Conservation (phyloP, 2,329 filamentous ascomycete species). For the Biscogniauxia sp. region DNA sequence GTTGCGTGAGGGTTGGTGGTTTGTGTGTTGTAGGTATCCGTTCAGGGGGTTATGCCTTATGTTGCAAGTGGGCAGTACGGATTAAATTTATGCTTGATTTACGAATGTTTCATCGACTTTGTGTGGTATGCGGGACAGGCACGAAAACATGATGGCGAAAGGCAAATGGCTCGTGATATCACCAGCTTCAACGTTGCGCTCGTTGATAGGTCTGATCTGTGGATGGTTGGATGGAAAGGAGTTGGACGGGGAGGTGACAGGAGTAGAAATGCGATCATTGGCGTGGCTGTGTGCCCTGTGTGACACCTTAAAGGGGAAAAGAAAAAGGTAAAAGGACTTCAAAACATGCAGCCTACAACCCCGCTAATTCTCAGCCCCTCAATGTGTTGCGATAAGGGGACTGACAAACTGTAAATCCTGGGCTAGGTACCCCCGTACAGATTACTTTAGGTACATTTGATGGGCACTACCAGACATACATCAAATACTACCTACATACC, state of each 20-base stretch:
- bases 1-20: too few relatives aligned
- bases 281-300: not conserved
- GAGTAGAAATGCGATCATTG: not conserved
- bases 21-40: too few relatives aligned
- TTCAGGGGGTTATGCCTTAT: too few relatives aligned
- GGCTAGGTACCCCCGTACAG: not conserved
- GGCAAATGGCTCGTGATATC: not conserved
- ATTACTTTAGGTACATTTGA: not conserved
- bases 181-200: not conserved
- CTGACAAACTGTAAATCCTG: not conserved
- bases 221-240: not conserved
- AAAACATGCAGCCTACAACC: not conserved
- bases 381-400: not conserved
- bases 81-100: too few relatives aligned
- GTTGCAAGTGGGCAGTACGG: too few relatives aligned
- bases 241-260: not conserved
- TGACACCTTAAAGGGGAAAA: too few relatives aligned
- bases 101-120: too few relatives aligned
- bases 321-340: too few relatives aligned
- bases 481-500: too few relatives aligned
- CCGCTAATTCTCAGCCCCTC: not conserved
- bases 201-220: not conserved
- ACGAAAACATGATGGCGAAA: not conserved
- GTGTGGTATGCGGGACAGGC: too few relatives aligned
- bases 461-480: too few relatives aligned